These are phyloP conservation scores for Nicotiana noctiflora DNA, from an alignment of 257 asterid species.

Conservation along the genomic window DNA sequence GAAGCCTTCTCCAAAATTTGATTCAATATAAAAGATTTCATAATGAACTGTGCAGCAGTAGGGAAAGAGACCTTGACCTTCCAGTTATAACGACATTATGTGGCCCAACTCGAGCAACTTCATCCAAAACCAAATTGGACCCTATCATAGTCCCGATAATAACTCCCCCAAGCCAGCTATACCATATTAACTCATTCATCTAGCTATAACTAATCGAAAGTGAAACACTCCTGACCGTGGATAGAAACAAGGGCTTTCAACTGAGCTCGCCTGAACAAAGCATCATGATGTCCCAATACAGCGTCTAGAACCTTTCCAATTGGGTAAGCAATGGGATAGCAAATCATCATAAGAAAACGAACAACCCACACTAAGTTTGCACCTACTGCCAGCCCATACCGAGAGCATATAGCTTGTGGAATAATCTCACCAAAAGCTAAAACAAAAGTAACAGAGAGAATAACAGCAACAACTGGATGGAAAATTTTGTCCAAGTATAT, in stretches of 20 bases:
- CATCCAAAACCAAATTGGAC: no score
- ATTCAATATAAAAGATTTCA: no score
- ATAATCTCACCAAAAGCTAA: conserved; percentile 96
- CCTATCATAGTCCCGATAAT: no score
- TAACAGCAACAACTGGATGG: conserved; percentile 84
- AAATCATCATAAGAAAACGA: conserved; percentile 74
- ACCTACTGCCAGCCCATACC: conserved; percentile 96
- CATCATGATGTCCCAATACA: conserved; percentile 80
- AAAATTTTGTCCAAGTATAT: conserved; percentile 81
- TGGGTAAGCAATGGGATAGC: conserved; percentile 86
- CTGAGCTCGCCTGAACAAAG: conserved; percentile 86
- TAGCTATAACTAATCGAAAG: no score
- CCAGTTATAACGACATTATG: no score
- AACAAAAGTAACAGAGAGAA: conserved; percentile 95
- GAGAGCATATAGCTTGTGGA: conserved; percentile 91
- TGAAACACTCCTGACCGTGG: conserved; percentile 92
- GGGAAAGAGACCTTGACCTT: no score
- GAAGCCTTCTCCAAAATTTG: no score
- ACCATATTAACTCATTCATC: no score
- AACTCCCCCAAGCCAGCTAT: no score
- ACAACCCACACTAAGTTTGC: conserved; percentile 93
- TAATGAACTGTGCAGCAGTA: no score
- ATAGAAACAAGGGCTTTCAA: conserved; percentile 93
- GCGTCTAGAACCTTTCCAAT: conserved; percentile 85
- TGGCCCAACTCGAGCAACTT: no score